A percentile compares a stretch with the other conserved stretches of the same genome.
These are phyloP conservation scores for Lactuca sativa DNA, from an alignment of 129 eudicot species.

Conservation along the genomic window DNA sequence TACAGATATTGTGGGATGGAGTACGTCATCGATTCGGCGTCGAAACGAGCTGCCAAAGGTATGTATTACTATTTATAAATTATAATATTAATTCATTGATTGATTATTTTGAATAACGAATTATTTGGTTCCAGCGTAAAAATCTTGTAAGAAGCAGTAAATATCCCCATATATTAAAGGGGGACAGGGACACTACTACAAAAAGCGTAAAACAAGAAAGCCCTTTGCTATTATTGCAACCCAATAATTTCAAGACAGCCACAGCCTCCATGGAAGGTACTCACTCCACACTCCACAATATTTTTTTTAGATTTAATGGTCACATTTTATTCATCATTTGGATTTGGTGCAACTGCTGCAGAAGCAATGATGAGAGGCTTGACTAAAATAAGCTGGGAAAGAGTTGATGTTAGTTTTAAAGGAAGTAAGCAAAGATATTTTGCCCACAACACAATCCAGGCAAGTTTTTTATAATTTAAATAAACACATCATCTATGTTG, in stretches of 20 bases:
- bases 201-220: conserved; percentile 38
- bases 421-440: conserved; percentile 78
- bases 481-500: not conserved
- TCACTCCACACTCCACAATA: not conserved
- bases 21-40: conserved; percentile 78
- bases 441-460: conserved; percentile 97
- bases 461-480: conserved; percentile 33
- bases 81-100: too few species aligned
- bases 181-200: conserved; percentile 36
- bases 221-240: conserved; percentile 23
- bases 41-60: conserved; percentile 80
- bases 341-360: conserved; percentile 18
- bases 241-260: conserved; percentile 39
- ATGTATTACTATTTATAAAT: conserved; percentile 24
- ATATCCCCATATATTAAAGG: conserved; percentile 69
- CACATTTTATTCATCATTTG: not conserved
- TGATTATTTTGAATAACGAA: not conserved
- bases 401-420: conserved; percentile 83
- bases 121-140: conserved; percentile 52
- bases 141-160: conserved; percentile 45
- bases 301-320: not conserved
- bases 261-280: conserved; percentile 70
- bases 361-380: conserved; percentile 79
- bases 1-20: conserved; percentile 92
- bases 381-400: conserved; percentile 79